Percentiles rank a stretch among this genome's conserved stretches.
Evolutionary conservation across 2,329 filamentous ascomycete genomes (phyloP).

Genomic region (Diaporthe vexans): DNA sequence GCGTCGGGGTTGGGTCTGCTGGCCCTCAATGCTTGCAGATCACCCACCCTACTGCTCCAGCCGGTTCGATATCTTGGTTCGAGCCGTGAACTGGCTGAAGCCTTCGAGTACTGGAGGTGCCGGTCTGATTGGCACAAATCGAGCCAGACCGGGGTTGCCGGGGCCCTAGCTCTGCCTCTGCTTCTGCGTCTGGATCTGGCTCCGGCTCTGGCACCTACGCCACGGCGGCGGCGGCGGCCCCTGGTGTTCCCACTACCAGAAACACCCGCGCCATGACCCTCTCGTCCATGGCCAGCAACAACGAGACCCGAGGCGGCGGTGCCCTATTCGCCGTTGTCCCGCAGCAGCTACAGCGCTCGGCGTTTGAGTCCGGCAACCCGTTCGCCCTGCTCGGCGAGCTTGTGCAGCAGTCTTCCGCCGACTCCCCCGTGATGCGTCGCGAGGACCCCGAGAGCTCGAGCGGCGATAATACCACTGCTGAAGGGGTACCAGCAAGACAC

Average conservation of each 20-base stretch:
- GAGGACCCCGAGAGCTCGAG: background rate
- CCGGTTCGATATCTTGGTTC: no score
- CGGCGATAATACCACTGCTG: background rate
- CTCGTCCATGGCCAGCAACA: background rate
- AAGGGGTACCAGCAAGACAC: no score
- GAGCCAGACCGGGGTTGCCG: no score
- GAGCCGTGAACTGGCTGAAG: no score
- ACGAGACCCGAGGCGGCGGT: background rate
- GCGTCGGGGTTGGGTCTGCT: no score
- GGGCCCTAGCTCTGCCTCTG: no score
- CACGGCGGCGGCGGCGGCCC: background rate
- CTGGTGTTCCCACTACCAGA: background rate
- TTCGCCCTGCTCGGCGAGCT: constrained; percentile 12
- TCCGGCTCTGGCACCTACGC: no score
- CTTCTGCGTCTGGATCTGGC: no score
- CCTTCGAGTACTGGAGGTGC: background rate
- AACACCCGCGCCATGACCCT: background rate
- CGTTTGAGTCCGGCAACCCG: constrained; percentile 1
- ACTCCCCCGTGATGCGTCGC: background rate
- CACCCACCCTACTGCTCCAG: no score
- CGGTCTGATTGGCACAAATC: background rate
- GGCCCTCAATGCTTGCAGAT: no score
- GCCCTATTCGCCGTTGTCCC: background rate
- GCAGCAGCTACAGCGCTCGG: background rate
- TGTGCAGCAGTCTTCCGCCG: background rate